Evolutionary conservation across 305 asterid species (phyloP).

Genomic region (Salvia sclarea): DNA sequence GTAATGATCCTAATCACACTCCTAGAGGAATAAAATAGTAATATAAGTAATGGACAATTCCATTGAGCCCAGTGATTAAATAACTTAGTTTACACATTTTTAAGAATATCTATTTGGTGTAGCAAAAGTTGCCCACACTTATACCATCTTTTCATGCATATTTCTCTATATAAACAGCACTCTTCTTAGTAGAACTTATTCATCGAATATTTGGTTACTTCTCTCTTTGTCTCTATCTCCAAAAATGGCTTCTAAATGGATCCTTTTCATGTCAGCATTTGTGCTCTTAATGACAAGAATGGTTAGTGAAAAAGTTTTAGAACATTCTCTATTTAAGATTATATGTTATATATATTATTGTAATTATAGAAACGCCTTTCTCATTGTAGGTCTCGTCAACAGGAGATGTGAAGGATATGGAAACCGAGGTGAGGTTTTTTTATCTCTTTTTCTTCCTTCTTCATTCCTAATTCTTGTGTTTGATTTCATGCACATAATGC

Average conservation of each 20-base stretch:
- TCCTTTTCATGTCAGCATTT: slow-evolving; percentile 39
- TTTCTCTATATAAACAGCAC: slow-evolving; percentile 32
- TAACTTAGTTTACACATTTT: slow-evolving; percentile 4
- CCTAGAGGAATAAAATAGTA: not conserved
- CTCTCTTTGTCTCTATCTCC: not conserved
- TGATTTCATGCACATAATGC: not conserved
- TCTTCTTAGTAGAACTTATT: not conserved
- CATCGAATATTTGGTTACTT: not conserved
- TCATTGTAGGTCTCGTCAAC: slow-evolving; percentile 39
- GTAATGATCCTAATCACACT: not conserved
- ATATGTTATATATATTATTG: not conserved
- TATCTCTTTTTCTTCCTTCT: not conserved
- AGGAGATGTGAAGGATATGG: slow-evolving; percentile 18
- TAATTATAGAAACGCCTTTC: not conserved
- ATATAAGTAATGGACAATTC: slow-evolving; percentile 8
- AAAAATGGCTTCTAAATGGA: slow-evolving; percentile 42
- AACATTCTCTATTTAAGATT: not conserved
- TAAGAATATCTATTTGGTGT: slow-evolving; percentile 28
- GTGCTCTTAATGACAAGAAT: slow-evolving; percentile 34
- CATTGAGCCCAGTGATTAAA: slow-evolving; percentile 33
- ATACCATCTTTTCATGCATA: slow-evolving; percentile 36
- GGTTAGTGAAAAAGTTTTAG: slow-evolving; percentile 35
- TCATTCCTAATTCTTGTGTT: not conserved
- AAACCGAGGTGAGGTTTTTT: slow-evolving; percentile 36
- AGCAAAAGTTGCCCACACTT: slow-evolving; percentile 33